Evolutionary conservation across 371 early-diverging fungal species (phyloP).

Genomic region (Mucor plumbeus): DNA sequence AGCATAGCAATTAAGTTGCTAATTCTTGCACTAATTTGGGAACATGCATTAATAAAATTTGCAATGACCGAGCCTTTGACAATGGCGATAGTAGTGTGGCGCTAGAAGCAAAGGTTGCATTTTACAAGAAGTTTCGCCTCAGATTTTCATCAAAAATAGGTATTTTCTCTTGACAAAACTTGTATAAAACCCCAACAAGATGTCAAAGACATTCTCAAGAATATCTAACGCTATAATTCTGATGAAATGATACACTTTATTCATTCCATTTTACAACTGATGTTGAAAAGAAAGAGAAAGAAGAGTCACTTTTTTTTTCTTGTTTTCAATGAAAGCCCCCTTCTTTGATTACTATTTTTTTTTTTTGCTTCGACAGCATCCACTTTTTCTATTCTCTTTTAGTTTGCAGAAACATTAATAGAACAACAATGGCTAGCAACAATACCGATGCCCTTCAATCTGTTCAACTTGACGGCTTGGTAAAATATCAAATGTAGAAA

Average conservation of each 20-base stretch:
- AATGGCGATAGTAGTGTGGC: background rate
- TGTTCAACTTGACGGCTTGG: slow-evolving; percentile 40
- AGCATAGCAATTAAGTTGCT: background rate
- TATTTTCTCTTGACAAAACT: background rate
- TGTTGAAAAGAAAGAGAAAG: slow-evolving; percentile 6
- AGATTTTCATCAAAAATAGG: background rate
- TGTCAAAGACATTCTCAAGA: background rate
- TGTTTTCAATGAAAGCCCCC: slow-evolving; percentile 1
- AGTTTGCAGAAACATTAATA: background rate
- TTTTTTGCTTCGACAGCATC: background rate
- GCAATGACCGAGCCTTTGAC: background rate
- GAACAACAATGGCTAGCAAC: slow-evolving; percentile 20
- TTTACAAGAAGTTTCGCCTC: too few relatives aligned
- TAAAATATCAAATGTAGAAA: slow-evolving; percentile 10
- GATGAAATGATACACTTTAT: background rate
- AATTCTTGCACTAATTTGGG: background rate
- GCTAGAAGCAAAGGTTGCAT: too few relatives aligned
- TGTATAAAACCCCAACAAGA: background rate
- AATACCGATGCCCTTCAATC: slow-evolving; percentile 32
- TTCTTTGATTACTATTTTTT: background rate
- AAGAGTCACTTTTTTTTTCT: background rate
- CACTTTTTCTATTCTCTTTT: background rate
- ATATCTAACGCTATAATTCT: too few relatives aligned
- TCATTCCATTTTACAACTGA: background rate
- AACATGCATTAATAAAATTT: background rate